Base-by-base conservation (phyloP, 2,329 filamentous ascomycete species). In the Fusarium sp. region DNA sequence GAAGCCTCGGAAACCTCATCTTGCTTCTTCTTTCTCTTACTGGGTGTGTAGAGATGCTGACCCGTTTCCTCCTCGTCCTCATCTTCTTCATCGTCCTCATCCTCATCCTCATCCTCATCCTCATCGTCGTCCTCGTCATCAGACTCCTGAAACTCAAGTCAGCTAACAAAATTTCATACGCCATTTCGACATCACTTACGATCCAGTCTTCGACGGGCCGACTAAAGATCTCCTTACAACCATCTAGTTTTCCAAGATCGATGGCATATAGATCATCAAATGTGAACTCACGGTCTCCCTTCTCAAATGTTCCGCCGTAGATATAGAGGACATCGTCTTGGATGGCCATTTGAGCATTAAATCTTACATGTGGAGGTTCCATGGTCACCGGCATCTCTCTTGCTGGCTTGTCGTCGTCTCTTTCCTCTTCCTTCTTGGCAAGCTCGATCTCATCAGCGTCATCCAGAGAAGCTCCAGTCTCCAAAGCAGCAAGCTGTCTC, bases 231-330 rank as follows among this genome's bases (percentile, higher is more conserved):
- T 98, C 93, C 81, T 95, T 96, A 74, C 96, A 96, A 8, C 96
- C 96, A 76, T 98, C 95, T 69, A 99, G 87, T 82, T 98, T 98
- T 68, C 93, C 95, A n/a, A 99, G 87, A 79, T 99, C 95, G 68
- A 98, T 91, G 5, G 94, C 92, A 83, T 97, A 97, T 82, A 99
- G 87, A 78, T 99, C 96, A 77, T 98, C 95, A 82, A 98, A 98
- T 0, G 95, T 98, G 79, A 93, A 98, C 82, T 99, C 96, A 28
- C 94, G 90, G 78, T 99, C 96, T 24, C 94, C 96, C 80, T 97
- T 96, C 80, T 99, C 96, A 78, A 93, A 98, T 0, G 96, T 99
- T 24, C 96, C 96, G 36, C 96, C 95, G 79, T 97, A 98, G 61
- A 98, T 94, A 83, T 96, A 99, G 2, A 98, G 87, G 14, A 94